These are phyloP conservation scores for Glebionis coronaria DNA, from an alignment of 129 eudicot genomes.

Conservation along the genomic window DNA sequence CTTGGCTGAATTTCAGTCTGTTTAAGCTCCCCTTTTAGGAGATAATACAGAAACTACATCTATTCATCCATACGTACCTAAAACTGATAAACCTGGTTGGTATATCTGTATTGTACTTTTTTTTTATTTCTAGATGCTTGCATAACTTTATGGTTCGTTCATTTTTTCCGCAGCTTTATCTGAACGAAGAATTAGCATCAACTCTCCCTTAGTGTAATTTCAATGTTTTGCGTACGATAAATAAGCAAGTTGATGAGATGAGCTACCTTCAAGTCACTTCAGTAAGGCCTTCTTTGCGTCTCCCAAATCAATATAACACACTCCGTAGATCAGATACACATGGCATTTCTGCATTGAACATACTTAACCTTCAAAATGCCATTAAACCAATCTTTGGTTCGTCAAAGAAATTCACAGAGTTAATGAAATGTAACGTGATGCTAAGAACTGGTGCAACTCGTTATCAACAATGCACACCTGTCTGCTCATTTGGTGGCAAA, in stretches of 20 bases:
- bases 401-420: conserved; percentile 28
- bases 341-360: conserved; percentile 16
- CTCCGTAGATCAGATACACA: conserved; percentile 16
- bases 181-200: conserved; percentile 13
- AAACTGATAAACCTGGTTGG: not conserved
- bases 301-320: conserved; percentile 9
- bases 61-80: no score
- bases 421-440: conserved; percentile 22
- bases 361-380: conserved; percentile 19
- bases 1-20: no score
- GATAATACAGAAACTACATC: no score
- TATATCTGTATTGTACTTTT: not conserved
- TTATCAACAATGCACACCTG: conserved; percentile 39
- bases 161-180: conserved; percentile 15
- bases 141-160: not conserved
- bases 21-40: no score
- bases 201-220: conserved; percentile 4
- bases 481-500: conserved; percentile 62
- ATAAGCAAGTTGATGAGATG: conserved; percentile 38
- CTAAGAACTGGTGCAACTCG: conserved; percentile 22
- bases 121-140: not conserved
- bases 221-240: conserved; percentile 25
- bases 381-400: conserved; percentile 19
- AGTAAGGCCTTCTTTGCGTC: conserved; percentile 29
- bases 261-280: conserved; percentile 44